Conservation (phyloP, 2,329 filamentous ascomycete species). For the Ophiocordyceps camponoti-floridani region DNA sequence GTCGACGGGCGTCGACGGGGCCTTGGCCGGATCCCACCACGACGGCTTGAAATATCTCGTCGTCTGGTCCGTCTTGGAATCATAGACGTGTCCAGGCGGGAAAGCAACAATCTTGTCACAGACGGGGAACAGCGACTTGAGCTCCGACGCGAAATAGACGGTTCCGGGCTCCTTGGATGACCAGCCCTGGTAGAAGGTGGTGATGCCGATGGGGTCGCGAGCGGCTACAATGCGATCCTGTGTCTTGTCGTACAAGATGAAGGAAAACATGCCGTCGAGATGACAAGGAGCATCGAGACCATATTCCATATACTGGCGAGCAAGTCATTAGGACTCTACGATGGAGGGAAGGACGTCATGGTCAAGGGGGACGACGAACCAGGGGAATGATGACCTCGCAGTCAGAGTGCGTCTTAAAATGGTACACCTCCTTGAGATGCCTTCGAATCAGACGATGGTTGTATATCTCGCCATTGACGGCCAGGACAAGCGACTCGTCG, state of each 20-base stretch:
- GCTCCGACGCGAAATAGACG: slow-evolving; percentile 90
- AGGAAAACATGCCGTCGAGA: slow-evolving; percentile 99
- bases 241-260: slow-evolving; percentile 91
- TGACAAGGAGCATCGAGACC: slow-evolving; percentile 81
- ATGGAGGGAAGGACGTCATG: not conserved
- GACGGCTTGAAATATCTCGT: slow-evolving; percentile 81
- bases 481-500: slow-evolving; percentile 72
- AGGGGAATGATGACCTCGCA: slow-evolving; percentile 98
- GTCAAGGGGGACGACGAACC: slow-evolving; percentile 31
- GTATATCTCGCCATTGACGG: slow-evolving; percentile 99
- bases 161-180: slow-evolving; percentile 66
- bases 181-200: slow-evolving; percentile 92
- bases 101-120: slow-evolving; percentile 93
- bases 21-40: slow-evolving; percentile 73
- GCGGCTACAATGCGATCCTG: slow-evolving; percentile 86
- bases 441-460: slow-evolving; percentile 95
- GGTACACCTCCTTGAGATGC: slow-evolving; percentile 62
- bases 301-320: slow-evolving; percentile 70
- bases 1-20: slow-evolving; percentile 68
- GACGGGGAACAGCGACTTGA: slow-evolving; percentile 82
- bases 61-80: slow-evolving; percentile 73
- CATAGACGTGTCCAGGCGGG: slow-evolving; percentile 88
- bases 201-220: slow-evolving; percentile 91
- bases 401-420: slow-evolving; percentile 97
- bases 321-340: not conserved